These are phyloP conservation scores for Leccinum disarticulatum DNA, from an alignment of 768 basidiomycete genomes.

Conservation along the genomic window DNA sequence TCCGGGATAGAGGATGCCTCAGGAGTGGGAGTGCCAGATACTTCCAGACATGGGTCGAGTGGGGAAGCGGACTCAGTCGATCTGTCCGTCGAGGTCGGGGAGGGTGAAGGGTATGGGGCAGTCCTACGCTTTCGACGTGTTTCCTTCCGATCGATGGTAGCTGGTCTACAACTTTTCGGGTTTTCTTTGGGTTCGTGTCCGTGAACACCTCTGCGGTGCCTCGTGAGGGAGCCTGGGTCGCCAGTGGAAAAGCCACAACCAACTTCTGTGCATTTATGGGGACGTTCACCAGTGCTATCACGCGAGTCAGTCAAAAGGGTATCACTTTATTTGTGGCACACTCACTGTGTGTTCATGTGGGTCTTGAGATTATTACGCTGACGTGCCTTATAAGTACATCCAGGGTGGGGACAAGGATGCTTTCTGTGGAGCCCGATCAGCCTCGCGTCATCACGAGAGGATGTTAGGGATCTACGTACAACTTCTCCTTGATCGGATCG, in stretches of 20 bases:
- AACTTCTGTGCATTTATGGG: slow-evolving; percentile 14
- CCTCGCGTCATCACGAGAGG: background rate
- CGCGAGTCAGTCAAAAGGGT: slow-evolving; percentile 1
- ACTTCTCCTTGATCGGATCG: slow-evolving; percentile 16
- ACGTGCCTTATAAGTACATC: slow-evolving; percentile 23
- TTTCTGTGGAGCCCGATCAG: slow-evolving; percentile 22
- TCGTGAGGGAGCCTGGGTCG: slow-evolving; percentile 26
- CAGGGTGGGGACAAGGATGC: slow-evolving; percentile 20
- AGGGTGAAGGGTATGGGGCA: slow-evolving; percentile 3
- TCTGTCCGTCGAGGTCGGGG: background rate
- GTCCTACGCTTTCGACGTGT: background rate
- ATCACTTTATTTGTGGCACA: background rate
- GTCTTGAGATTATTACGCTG: slow-evolving; percentile 31
- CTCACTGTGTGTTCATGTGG: slow-evolving; percentile 33
- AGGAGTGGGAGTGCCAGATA: background rate
- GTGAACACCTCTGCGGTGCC: slow-evolving; percentile 21
- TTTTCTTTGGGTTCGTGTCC: slow-evolving; percentile 16
- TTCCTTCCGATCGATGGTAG: background rate
- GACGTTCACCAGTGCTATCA: slow-evolving; percentile 14
- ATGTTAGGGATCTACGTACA: slow-evolving; percentile 19
- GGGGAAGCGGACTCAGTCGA: background rate
- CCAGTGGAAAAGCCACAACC: slow-evolving; percentile 14
- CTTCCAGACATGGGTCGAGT: background rate
- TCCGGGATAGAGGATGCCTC: background rate
- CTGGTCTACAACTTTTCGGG: background rate